These are phyloP conservation scores for Wickerhamomyces silvicola DNA, from an alignment of 805 yeast species.

Conservation along the genomic window DNA sequence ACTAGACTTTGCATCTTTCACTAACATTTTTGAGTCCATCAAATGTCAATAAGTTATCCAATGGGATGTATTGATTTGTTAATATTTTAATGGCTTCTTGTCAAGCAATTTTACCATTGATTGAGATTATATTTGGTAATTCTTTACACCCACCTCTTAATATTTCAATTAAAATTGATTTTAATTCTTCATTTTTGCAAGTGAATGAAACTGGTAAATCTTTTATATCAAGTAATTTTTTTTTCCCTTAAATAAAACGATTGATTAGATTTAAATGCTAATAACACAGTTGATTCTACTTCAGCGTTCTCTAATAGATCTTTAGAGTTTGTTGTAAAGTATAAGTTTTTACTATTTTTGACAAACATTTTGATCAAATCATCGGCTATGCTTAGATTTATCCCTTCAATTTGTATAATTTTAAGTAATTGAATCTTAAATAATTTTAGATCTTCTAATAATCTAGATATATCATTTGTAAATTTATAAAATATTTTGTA, in stretches of 20 bases:
- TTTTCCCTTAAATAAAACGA: background rate
- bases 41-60: slow-evolving; percentile 62
- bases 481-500: slow-evolving; percentile 50
- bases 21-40: slow-evolving; percentile 62
- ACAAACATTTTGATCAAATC: slow-evolving; percentile 45
- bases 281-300: slow-evolving; percentile 1
- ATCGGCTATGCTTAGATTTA: slow-evolving; percentile 18
- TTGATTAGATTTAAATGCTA: background rate
- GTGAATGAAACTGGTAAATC: slow-evolving; percentile 7
- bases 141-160: slow-evolving; percentile 35
- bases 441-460: no score
- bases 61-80: slow-evolving; percentile 76
- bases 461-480: slow-evolving; percentile 51
- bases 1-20: no score
- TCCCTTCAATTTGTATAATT: no score
- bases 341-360: slow-evolving; percentile 49
- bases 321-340: slow-evolving; percentile 5
- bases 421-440: no score
- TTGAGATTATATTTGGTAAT: slow-evolving; percentile 53
- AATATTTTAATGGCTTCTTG: slow-evolving; percentile 76
- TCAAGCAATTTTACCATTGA: slow-evolving; percentile 79
- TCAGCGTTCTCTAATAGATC: background rate
- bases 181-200: slow-evolving; percentile 28
- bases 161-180: slow-evolving; percentile 36
- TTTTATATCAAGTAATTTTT: slow-evolving; percentile 2